Evolutionary conservation across 768 basidiomycete species (phyloP).

Genomic region (Boletus subcaerulescens): DNA sequence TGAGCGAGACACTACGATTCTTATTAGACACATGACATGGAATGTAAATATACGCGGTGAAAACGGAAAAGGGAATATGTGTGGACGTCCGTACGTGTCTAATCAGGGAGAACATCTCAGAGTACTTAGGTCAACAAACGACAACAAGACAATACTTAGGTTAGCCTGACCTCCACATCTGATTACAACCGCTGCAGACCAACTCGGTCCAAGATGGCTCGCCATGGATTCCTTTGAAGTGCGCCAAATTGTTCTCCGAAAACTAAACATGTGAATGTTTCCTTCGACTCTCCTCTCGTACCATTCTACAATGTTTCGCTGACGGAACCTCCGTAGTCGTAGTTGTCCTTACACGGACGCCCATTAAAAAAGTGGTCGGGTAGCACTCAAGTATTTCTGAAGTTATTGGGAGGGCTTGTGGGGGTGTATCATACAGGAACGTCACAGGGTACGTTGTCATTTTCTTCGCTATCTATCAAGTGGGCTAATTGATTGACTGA

Average conservation of each 20-base stretch:
- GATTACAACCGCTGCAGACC: background rate
- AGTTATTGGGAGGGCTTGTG: slow-evolving; percentile 89
- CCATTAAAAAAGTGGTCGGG: slow-evolving; percentile 82
- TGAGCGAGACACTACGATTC: background rate
- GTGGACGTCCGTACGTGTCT: background rate
- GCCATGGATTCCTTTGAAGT: slow-evolving; percentile 61
- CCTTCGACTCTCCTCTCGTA: background rate
- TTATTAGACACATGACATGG: too few relatives aligned
- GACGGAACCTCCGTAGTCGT: too few relatives aligned
- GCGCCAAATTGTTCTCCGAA: slow-evolving; percentile 51
- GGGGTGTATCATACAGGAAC: slow-evolving; percentile 92
- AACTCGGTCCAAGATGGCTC: background rate
- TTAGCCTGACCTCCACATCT: too few relatives aligned
- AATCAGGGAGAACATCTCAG: background rate
- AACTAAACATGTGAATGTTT: slow-evolving; percentile 56
- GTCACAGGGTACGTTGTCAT: slow-evolving; percentile 60
- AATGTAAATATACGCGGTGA: too few relatives aligned
- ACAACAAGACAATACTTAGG: too few relatives aligned
- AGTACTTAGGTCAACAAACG: too few relatives aligned
- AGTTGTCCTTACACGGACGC: slow-evolving; percentile 42
- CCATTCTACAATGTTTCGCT: too few relatives aligned
- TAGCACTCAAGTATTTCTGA: slow-evolving; percentile 62
- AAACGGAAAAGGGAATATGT: background rate
- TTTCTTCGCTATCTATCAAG: too few relatives aligned
- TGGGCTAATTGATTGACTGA: background rate